Percentiles rank a stretch among this genome's conserved stretches.
Evolutionary conservation across 257 asterid genomes (phyloP).

Genomic region (Fraxinus cuspidata): DNA sequence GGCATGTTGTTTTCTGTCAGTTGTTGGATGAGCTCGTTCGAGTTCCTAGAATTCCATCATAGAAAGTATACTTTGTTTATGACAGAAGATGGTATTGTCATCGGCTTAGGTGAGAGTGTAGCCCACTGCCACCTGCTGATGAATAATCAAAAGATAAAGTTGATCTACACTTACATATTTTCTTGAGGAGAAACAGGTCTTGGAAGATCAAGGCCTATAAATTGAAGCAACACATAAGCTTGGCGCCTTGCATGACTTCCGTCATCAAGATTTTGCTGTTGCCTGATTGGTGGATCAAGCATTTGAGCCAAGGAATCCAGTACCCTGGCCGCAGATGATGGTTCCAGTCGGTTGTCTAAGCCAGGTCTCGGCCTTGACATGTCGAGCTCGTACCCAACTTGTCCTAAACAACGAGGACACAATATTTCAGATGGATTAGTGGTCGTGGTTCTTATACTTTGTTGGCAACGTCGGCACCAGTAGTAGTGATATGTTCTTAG

Average conservation of each 20-base stretch:
- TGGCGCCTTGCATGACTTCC: conserved; percentile 28
- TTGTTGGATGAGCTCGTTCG: conserved; percentile 39
- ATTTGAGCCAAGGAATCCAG: conserved; percentile 53
- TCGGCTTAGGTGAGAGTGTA: no score
- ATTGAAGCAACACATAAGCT: conserved; percentile 53
- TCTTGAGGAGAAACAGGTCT: conserved; percentile 37
- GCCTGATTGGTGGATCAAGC: conserved; percentile 44
- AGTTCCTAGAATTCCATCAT: not conserved
- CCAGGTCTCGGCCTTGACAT: conserved; percentile 55
- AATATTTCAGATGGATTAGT: conserved; percentile 61
- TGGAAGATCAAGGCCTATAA: conserved; percentile 59
- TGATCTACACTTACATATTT: conserved; percentile 6
- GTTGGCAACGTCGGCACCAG: conserved; percentile 77
- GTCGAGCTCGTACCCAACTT: conserved; percentile 60
- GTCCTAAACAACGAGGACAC: conserved; percentile 69
- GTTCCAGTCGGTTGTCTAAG: conserved; percentile 35
- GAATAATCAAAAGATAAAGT: not conserved
- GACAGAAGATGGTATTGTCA: not conserved
- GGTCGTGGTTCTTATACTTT: conserved; percentile 70
- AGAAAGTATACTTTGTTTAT: not conserved
- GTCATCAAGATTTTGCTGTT: conserved; percentile 1
- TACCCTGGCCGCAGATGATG: conserved; percentile 41
- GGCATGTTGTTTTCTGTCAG: conserved; percentile 38
- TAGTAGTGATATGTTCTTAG: conserved; percentile 75
- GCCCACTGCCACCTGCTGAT: no score